Evolutionary conservation across 2,329 filamentous ascomycete genomes (phyloP).

Genomic region (Myrmaecium sp.): DNA sequence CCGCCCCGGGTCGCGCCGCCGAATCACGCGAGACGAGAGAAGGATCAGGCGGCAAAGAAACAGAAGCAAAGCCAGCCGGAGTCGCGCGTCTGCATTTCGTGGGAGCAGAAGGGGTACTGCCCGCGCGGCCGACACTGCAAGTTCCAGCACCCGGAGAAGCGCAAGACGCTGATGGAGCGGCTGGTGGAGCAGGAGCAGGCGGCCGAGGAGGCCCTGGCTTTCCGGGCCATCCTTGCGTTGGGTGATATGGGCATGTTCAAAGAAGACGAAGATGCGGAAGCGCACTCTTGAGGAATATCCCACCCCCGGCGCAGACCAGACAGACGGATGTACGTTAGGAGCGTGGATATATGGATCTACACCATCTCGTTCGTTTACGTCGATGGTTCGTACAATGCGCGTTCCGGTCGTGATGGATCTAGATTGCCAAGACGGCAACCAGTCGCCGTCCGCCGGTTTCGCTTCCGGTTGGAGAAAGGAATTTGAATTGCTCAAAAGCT

Average conservation of each 20-base stretch:
- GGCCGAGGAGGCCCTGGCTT: constrained; percentile 23
- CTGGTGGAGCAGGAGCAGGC: constrained; percentile 29
- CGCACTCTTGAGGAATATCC: too few species aligned
- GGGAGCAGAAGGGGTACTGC: constrained; percentile 13
- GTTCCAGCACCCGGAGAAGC: constrained; percentile 11
- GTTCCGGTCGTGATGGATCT: too few species aligned
- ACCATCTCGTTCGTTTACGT: too few species aligned
- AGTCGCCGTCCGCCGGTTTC: too few species aligned
- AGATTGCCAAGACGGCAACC: too few species aligned
- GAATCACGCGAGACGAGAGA: constrained; percentile 3
- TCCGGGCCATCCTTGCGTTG: constrained; percentile 30
- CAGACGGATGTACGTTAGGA: too few species aligned
- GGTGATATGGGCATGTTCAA: constrained; percentile 18
- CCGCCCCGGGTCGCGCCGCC: constrained; percentile 5
- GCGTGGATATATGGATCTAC: too few species aligned
- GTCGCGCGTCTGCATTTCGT: constrained; percentile 10
- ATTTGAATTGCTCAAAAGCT: too few species aligned
- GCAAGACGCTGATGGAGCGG: constrained; percentile 6
- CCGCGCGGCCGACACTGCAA: not conserved
- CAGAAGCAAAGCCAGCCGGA: constrained; percentile 3
- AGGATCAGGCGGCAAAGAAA: constrained; percentile 1
- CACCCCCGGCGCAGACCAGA: too few species aligned
- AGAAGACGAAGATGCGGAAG: not conserved
- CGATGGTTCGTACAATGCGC: too few species aligned
- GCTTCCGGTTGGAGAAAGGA: too few species aligned